Conservation (phyloP, 2,329 filamentous ascomycete genomes). For the Calonectria leucothoes region DNA sequence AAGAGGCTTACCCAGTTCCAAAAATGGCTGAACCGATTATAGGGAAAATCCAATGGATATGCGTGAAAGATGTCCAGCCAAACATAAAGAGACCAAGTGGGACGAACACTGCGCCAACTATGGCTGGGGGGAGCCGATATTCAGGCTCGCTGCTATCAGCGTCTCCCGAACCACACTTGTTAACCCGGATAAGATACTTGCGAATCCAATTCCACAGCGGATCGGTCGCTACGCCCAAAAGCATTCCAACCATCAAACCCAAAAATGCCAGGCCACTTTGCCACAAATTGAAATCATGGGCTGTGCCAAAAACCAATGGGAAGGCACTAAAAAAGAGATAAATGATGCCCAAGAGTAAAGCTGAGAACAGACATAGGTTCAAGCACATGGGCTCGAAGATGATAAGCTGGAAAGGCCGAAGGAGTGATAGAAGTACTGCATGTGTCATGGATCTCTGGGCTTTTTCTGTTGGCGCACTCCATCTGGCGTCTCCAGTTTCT, state of each 20-base stretch:
- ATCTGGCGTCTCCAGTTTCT: conserved; percentile 80
- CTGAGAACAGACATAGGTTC: conserved; percentile 83
- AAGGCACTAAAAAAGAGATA: conserved; percentile 95
- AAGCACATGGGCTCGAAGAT: conserved; percentile 87
- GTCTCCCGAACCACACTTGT: conserved; percentile 60
- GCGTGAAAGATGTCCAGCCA: conserved; percentile 82
- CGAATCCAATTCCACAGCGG: conserved; percentile 75
- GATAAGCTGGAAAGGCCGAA: conserved; percentile 82
- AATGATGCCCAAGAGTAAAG: conserved; percentile 84
- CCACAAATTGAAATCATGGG: conserved; percentile 82
- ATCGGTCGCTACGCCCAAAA: conserved; percentile 69
- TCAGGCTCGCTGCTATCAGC: conserved; percentile 74
- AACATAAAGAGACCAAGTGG: conserved; percentile 89
- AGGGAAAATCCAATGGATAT: conserved; percentile 75
- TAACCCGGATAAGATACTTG: conserved; percentile 62
- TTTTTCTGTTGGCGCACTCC: conserved; percentile 82
- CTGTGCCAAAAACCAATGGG: conserved; percentile 78
- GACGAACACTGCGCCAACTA: conserved; percentile 79
- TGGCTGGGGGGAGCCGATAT: conserved; percentile 82
- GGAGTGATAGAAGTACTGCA: conserved; percentile 69
- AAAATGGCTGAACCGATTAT: not conserved
- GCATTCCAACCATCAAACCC: conserved; percentile 76
- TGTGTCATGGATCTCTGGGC: conserved; percentile 72
- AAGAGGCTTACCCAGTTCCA: not conserved
- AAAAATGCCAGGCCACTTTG: conserved; percentile 83